Conservation (phyloP, 2,329 filamentous ascomycete genomes). For the Diplodia sapinea region DNA sequence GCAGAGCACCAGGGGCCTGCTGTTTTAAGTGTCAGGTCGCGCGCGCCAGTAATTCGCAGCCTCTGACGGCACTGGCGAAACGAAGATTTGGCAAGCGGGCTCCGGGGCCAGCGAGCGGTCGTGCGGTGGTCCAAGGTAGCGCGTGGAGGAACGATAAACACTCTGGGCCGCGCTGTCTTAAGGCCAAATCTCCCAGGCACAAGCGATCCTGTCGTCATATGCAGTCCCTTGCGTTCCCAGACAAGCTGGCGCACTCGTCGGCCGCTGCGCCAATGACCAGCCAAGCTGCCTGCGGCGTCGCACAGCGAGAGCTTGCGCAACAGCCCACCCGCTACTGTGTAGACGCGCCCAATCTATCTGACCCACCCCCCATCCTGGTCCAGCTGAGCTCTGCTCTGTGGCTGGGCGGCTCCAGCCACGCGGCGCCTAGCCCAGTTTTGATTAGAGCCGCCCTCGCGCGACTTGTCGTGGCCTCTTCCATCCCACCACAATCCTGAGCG, state of each 20-base stretch:
- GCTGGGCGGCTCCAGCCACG: constrained; percentile 11
- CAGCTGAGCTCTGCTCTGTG: constrained; percentile 23
- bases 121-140: constrained; percentile 4
- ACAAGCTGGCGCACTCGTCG: background rate
- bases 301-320: constrained; percentile 9
- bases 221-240: constrained; percentile 22
- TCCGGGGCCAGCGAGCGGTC: constrained; percentile 11
- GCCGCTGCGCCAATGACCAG: constrained; percentile 9
- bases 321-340: constrained; percentile 1
- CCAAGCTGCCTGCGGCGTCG: background rate
- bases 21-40: constrained; percentile 26
- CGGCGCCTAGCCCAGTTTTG: background rate
- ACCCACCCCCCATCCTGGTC: constrained; percentile 6
- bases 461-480: constrained; percentile 4
- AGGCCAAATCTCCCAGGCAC: constrained; percentile 8
- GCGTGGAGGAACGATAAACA: constrained; percentile 26
- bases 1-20: background rate
- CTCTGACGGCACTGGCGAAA: constrained; percentile 24
- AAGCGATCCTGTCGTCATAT: constrained; percentile 20
- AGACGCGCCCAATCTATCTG: constrained; percentile 11
- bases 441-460: background rate
- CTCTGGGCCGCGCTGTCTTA: constrained; percentile 10
- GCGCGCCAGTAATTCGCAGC: constrained; percentile 17
- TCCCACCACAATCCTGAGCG: background rate
- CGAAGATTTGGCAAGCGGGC: constrained; percentile 5